Evolutionary conservation across 2,329 filamentous ascomycete species (phyloP), one percentile per base, ranked within the genome.

Genomic region (Elsinoe perseae): DNA sequence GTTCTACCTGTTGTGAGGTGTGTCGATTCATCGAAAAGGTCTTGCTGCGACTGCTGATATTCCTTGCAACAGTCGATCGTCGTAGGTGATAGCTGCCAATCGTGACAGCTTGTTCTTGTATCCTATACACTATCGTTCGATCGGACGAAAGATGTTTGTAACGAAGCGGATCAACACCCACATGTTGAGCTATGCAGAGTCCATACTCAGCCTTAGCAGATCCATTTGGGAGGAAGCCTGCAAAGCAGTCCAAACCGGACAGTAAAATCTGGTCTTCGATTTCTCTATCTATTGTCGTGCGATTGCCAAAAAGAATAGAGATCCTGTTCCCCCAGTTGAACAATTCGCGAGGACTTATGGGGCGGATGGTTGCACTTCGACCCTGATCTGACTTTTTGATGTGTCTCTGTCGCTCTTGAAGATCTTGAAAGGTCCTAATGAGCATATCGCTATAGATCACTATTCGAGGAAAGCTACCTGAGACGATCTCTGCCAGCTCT

Each of bases 181-280:
- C 85, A 64, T 90, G 86, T 70, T 95, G 84, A 0, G 91, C 91
- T 59, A 97, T 89, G 43, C 80, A 80, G 48, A 78, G 75, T 42
- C 86, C 81, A 28, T 95, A 73, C 3, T 75, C 71, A 46, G 75
- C 73, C 50, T 83, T 82, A 27, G 83, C 73, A 10, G 80, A 76
- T 27, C 78, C 77, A 57, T 85, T 85, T 8, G 86, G 85, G 44
- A 93, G 76, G 66, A 86, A 89, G 55, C 87, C 88, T 40, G 89
- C 84, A 69, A 98, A 97, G 66, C 91, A 95, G 70, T 98, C 93
- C 54, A 93, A 79, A 0, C 90, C 88, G 67, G 98, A 93, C 73
- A 95, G 81, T 65, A 96, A 96, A 70, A 97, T 95, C 64, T 86
- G 83, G 65, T 96, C 86, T 61, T 85, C 77, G 67, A 93, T 87